Evolutionary conservation across 2,329 filamentous ascomycete genomes (phyloP).

Genomic region (Fusarium albosuccineum): DNA sequence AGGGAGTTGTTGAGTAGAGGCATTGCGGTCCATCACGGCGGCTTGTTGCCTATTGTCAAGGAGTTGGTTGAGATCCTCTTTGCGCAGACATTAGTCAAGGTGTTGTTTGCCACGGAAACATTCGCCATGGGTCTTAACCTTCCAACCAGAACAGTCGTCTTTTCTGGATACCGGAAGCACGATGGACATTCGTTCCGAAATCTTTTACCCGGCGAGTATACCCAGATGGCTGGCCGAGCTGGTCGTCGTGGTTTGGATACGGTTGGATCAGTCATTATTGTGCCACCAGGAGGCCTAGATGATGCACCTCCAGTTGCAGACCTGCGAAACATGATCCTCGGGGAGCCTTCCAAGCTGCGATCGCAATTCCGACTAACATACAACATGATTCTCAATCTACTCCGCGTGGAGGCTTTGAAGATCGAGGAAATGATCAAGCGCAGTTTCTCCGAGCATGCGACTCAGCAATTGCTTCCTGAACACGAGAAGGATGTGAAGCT

Average conservation of each 20-base stretch:
- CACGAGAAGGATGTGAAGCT: constrained; percentile 95
- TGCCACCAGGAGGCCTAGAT: constrained; percentile 81
- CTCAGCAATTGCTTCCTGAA: constrained; percentile 91
- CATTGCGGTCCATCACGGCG: constrained; percentile 96
- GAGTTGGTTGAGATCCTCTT: constrained; percentile 98
- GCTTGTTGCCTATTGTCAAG: constrained; percentile 94
- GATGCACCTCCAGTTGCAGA: constrained; percentile 89
- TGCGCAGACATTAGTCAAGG: constrained; percentile 93
- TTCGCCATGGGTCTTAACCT: constrained; percentile 99
- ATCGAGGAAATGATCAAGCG: constrained; percentile 99
- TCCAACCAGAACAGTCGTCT: constrained; percentile 95
- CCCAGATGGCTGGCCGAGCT: constrained; percentile 97
- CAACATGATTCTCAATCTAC: constrained; percentile 98
- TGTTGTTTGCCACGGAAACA: constrained; percentile 97
- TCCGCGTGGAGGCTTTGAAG: constrained; percentile 95
- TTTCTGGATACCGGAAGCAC: constrained; percentile 96
- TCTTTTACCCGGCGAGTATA: constrained; percentile 94
- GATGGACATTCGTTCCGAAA: constrained; percentile 94
- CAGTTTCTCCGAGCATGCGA: constrained; percentile 98
- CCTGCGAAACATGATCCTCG: constrained; percentile 93
- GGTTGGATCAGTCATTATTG: constrained; percentile 94
- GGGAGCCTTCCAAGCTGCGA: constrained; percentile 92
- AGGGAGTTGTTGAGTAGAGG: constrained; percentile 88
- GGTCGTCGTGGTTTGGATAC: constrained; percentile 92
- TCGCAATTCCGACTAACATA: constrained; percentile 98